phyloP scores from a whole-genome alignment of 306 rosid species.

The Cajanus cajan region DNA sequence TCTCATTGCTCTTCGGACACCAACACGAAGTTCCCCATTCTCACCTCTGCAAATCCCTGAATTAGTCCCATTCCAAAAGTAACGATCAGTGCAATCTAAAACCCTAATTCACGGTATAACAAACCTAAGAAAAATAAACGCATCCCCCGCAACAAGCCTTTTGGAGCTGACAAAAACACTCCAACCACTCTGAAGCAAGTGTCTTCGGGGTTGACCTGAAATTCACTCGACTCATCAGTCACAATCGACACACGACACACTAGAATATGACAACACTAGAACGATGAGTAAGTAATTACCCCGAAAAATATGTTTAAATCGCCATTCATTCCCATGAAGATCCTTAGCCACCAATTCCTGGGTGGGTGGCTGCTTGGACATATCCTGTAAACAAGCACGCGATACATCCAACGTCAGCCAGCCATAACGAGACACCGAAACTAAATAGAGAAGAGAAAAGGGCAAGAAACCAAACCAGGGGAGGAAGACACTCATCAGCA shows the following conservation, averaged over 20 bases:
- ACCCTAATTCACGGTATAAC: background rate
- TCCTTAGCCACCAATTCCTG: slow-evolving; percentile 89
- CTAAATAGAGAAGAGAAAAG: background rate
- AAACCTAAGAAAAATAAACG: slow-evolving; percentile 80
- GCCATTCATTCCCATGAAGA: slow-evolving; percentile 78
- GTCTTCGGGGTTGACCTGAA: slow-evolving; percentile 93
- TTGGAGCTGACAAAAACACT: slow-evolving; percentile 92
- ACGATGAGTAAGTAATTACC: slow-evolving; percentile 40
- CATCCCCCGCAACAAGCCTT: slow-evolving; percentile 95
- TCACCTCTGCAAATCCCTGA: slow-evolving; percentile 61
- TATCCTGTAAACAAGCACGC: slow-evolving; percentile 50
- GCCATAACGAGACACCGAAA: background rate
- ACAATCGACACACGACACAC: background rate
- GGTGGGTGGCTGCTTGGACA: slow-evolving; percentile 92
- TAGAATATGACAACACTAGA: background rate
- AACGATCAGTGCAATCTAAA: background rate
- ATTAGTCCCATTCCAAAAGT: slow-evolving; percentile 3
- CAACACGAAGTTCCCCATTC: slow-evolving; percentile 92
- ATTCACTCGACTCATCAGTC: slow-evolving; percentile 24
- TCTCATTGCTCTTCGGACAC: slow-evolving; percentile 92
- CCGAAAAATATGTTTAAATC: slow-evolving; percentile 81
- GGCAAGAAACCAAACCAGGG: slow-evolving; percentile 55
- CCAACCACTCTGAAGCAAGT: slow-evolving; percentile 96
- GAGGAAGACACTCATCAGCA: slow-evolving; percentile 94
- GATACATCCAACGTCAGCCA: background rate